Evolutionary conservation across 176 grass and related monocot genomes (phyloP).

Genomic region (Cocos nucifera): DNA sequence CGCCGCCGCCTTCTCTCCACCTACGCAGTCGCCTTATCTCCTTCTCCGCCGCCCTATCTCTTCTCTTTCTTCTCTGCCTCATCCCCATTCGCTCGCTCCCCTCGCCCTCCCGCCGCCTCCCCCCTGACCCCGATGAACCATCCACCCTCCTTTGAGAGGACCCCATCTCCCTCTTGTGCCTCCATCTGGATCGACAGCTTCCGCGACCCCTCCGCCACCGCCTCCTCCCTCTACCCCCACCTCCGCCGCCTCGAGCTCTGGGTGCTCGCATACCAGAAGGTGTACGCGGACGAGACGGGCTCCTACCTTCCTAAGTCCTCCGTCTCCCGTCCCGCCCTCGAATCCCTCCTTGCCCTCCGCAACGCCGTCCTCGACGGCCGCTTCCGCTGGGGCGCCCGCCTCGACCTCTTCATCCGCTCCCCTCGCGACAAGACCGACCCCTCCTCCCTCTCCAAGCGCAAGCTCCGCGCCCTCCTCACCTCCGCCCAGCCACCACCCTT

Average conservation of each 20-base stretch:
- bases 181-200: conserved; percentile 78
- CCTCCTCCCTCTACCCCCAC: conserved; percentile 38
- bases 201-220: conserved; percentile 31
- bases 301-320: conserved; percentile 84
- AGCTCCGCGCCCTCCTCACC: conserved; percentile 73
- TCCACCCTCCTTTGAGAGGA: conserved; percentile 73
- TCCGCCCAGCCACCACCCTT: conserved; percentile 58
- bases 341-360: conserved; percentile 70
- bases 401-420: conserved; percentile 55
- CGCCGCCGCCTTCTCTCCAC: no score
- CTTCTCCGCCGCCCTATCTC: not conserved
- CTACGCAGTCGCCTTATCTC: no score
- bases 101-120: not conserved
- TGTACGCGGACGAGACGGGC: conserved; percentile 78
- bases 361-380: conserved; percentile 74
- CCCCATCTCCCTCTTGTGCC: conserved; percentile 64
- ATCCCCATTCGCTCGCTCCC: not conserved
- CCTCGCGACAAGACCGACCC: conserved; percentile 58
- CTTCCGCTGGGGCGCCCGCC: conserved; percentile 85
- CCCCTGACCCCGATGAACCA: conserved; percentile 32
- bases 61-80: not conserved
- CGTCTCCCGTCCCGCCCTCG: conserved; percentile 40
- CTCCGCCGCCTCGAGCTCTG: conserved; percentile 83
- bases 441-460: conserved; percentile 77
- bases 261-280: conserved; percentile 97